phyloP scores from a whole-genome alignment of 1,284 basidiomycete genomes.

The Anthracocystis panici-leucophaei region DNA sequence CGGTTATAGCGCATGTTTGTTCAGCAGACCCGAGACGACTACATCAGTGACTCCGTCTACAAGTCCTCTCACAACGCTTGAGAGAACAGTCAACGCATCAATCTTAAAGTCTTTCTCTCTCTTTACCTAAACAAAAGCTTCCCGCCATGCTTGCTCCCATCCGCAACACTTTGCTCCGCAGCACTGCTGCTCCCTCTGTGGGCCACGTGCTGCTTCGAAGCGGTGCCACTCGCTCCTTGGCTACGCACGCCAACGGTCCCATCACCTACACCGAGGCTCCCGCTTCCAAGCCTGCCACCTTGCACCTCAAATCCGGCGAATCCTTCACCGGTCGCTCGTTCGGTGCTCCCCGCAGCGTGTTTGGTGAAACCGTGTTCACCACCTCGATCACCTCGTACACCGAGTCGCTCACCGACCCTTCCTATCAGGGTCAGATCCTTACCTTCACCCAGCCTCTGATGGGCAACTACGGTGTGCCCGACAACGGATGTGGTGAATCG shows the following conservation, averaged over 20 bases:
- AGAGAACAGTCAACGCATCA: constrained; percentile 10
- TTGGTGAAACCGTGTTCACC: constrained; percentile 97
- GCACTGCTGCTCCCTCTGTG: constrained; percentile 23
- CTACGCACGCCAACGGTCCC: constrained; percentile 41
- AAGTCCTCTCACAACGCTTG: constrained; percentile 57
- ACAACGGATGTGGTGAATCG: constrained; percentile 73
- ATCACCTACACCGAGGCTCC: constrained; percentile 64
- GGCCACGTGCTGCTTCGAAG: constrained; percentile 6
- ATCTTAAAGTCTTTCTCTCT: constrained; percentile 20
- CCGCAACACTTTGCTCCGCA: constrained; percentile 50
- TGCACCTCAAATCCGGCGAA: constrained; percentile 94
- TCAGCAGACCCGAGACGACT: constrained; percentile 67
- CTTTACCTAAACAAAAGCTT: not conserved
- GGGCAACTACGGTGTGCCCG: constrained; percentile 97
- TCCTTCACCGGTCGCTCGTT: constrained; percentile 90
- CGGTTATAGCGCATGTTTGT: constrained; percentile 59
- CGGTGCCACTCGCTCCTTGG: constrained; percentile 28
- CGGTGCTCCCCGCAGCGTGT: constrained; percentile 87
- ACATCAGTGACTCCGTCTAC: constrained; percentile 64
- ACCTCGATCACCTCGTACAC: constrained; percentile 99
- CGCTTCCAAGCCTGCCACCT: constrained; percentile 77
- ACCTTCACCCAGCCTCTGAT: constrained; percentile 99
- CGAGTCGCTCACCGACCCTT: constrained; percentile 99
- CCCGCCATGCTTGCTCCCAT: constrained; percentile 34
- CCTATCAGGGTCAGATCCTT: constrained; percentile 96